phyloP scores from a whole-genome alignment of 1,284 basidiomycete genomes.

The Leccinum laetum region DNA sequence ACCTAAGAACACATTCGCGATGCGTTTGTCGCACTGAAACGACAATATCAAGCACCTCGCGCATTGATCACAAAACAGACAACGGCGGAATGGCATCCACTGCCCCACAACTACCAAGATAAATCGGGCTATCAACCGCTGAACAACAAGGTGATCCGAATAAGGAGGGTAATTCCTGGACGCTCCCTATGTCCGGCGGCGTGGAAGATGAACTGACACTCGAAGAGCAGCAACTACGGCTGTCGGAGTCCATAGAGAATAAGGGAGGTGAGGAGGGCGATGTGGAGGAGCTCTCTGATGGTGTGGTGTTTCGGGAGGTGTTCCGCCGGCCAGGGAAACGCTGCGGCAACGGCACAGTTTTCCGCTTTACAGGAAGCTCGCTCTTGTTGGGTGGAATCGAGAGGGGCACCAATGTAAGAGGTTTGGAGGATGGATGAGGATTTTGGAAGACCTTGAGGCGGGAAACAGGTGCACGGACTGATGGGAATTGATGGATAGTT shows the following conservation, averaged over 20 bases:
- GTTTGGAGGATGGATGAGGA: background rate
- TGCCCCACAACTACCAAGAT: background rate
- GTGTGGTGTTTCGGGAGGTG: slow-evolving; percentile 1
- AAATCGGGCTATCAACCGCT: background rate
- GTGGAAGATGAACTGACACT: background rate
- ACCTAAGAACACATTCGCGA: background rate
- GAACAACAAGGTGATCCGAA: slow-evolving; percentile 4
- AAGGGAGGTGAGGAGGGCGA: slow-evolving; percentile 3
- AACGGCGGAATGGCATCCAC: background rate
- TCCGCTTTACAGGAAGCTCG: slow-evolving; percentile 1
- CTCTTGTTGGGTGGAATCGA: background rate
- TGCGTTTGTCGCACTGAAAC: background rate
- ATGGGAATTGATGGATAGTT: background rate
- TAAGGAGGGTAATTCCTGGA: slow-evolving; percentile 2
- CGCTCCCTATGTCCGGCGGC: background rate
- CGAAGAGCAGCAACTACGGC: slow-evolving; percentile 5
- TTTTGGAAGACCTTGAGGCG: slow-evolving; percentile 5
- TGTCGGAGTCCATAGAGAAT: slow-evolving; percentile 5
- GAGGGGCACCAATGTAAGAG: slow-evolving; percentile 15
- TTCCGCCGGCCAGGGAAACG: slow-evolving; percentile 2
- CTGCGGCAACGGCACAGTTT: slow-evolving; percentile 10
- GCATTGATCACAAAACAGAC: slow-evolving; percentile 1
- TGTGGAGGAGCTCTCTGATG: slow-evolving; percentile 12
- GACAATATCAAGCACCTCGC: background rate
- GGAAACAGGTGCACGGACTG: background rate